These are phyloP conservation scores for Calonectria naviculata DNA, from an alignment of 2,329 filamentous ascomycete genomes.

Conservation along the genomic window DNA sequence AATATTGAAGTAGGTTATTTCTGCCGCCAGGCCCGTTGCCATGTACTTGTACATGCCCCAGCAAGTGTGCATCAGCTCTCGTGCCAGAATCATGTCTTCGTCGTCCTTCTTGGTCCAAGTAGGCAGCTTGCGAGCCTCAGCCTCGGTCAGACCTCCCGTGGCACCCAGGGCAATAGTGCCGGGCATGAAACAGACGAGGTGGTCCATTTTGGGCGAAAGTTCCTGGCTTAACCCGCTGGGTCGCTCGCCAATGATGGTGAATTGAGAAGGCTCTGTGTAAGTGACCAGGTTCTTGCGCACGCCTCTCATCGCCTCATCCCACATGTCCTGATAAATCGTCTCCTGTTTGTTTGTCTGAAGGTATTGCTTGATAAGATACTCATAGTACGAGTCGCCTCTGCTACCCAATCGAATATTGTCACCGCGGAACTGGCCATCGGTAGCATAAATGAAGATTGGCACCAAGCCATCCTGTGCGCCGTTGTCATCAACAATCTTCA, in stretches of 20 bases:
- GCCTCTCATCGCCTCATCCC: constrained; percentile 86
- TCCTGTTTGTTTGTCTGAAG: constrained; percentile 92
- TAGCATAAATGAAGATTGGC: constrained; percentile 90
- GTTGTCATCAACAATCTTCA: constrained; percentile 89
- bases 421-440: constrained; percentile 81
- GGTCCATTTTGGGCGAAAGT: constrained; percentile 94
- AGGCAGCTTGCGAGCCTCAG: constrained; percentile 77
- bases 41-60: constrained; percentile 97
- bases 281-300: constrained; percentile 93
- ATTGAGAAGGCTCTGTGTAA: constrained; percentile 82
- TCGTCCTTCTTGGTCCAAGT: constrained; percentile 85
- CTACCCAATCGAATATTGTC: constrained; percentile 92
- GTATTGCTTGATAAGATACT: constrained; percentile 99
- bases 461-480: constrained; percentile 83
- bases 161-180: constrained; percentile 92
- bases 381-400: constrained; percentile 97
- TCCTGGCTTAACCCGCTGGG: constrained; percentile 75
- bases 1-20: constrained; percentile 93
- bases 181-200: constrained; percentile 96
- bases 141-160: constrained; percentile 81
- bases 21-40: constrained; percentile 89
- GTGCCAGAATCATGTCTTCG: constrained; percentile 86
- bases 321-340: constrained; percentile 89
- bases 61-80: constrained; percentile 95
- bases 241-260: constrained; percentile 92